Evolutionary conservation across 805 yeast genomes (phyloP).

Genomic region (Cyberlindnera veronae): DNA sequence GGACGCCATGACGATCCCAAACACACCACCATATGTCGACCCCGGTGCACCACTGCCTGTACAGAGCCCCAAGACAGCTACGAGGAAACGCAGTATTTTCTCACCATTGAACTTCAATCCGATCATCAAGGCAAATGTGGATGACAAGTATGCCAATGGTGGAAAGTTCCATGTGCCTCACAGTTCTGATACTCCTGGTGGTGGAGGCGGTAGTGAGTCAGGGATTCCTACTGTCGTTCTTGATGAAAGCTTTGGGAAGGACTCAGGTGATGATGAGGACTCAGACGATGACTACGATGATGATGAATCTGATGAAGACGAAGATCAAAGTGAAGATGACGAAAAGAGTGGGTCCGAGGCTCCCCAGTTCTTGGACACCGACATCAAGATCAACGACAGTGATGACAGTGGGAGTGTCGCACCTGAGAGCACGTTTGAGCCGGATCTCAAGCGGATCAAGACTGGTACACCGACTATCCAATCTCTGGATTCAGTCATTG

Average conservation of each 20-base stretch:
- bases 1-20: slow-evolving; percentile 52
- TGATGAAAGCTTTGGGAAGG: slow-evolving; percentile 18
- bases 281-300: slow-evolving; percentile 25
- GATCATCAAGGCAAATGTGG: slow-evolving; percentile 68
- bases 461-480: slow-evolving; percentile 7
- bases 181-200: slow-evolving; percentile 2
- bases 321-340: slow-evolving; percentile 12
- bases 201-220: slow-evolving; percentile 18
- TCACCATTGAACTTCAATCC: slow-evolving; percentile 85
- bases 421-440: slow-evolving; percentile 14
- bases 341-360: slow-evolving; percentile 3
- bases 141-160: slow-evolving; percentile 82
- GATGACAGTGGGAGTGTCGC: not conserved
- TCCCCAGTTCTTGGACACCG: slow-evolving; percentile 1
- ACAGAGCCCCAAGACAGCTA: slow-evolving; percentile 39
- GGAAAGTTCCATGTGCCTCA: slow-evolving; percentile 82
- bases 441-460: slow-evolving; percentile 19
- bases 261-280: slow-evolving; percentile 25
- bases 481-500: not conserved
- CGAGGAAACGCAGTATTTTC: slow-evolving; percentile 56
- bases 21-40: slow-evolving; percentile 60
- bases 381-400: not conserved
- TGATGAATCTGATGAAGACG: slow-evolving; percentile 15
- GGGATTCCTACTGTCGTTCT: slow-evolving; percentile 14
- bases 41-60: slow-evolving; percentile 84